phyloP scores from a whole-genome alignment of 1,284 basidiomycete species.

The Thelephora terrestris region DNA sequence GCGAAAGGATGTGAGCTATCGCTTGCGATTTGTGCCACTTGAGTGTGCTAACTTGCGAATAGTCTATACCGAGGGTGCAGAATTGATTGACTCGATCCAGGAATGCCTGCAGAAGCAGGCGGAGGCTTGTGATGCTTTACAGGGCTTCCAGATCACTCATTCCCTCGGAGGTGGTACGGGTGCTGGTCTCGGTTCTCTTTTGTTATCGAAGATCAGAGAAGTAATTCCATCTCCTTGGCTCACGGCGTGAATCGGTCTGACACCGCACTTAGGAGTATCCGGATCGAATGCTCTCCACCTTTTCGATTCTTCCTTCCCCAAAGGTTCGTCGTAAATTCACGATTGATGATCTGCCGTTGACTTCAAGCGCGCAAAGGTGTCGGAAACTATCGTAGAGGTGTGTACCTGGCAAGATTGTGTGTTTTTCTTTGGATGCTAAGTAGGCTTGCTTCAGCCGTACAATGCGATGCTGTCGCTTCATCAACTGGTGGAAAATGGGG shows the following conservation, averaged over 20 bases:
- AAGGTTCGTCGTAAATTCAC: conserved; percentile 39
- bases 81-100: conserved; percentile 80
- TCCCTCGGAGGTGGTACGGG: conserved; percentile 93
- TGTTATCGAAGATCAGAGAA: conserved; percentile 81
- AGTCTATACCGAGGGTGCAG: conserved; percentile 90
- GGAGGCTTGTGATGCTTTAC: conserved; percentile 79
- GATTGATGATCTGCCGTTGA: conserved; percentile 2
- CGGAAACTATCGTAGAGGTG: conserved; percentile 91
- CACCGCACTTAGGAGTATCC: conserved; percentile 60
- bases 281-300: conserved; percentile 90
- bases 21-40: background rate
- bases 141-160: conserved; percentile 92
- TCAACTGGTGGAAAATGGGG: conserved; percentile 87
- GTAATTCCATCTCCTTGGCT: conserved; percentile 26
- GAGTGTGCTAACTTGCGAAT: background rate
- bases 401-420: conserved; percentile 5
- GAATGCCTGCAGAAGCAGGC: conserved; percentile 68
- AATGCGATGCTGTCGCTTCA: conserved; percentile 87
- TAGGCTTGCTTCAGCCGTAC: conserved; percentile 51
- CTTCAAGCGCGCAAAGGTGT: conserved; percentile 42
- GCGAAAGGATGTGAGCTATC: conserved; percentile 72
- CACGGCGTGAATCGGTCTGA: conserved; percentile 22
- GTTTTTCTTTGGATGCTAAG: conserved; percentile 1
- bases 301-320: conserved; percentile 86
- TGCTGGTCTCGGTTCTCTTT: conserved; percentile 74